phyloP scores from a whole-genome alignment of 257 asterid genomes.

The Nicotiana tomentosiformis region DNA sequence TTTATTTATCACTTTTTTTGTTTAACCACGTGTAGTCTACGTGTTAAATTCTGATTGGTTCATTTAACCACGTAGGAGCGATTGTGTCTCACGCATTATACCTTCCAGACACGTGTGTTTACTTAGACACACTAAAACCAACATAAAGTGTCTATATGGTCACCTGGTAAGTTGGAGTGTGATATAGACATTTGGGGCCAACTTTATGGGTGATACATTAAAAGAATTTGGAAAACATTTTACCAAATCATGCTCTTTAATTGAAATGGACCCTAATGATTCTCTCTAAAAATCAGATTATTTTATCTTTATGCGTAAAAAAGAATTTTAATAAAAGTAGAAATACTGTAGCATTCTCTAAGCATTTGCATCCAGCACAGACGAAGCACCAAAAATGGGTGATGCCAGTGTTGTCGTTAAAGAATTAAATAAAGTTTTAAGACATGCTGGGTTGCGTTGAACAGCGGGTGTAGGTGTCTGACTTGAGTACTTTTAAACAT shows the following conservation, averaged over 20 bases:
- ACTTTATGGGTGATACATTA: neutral
- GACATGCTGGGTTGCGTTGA: neutral
- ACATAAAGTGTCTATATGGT: too few species aligned
- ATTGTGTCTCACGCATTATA: too few species aligned
- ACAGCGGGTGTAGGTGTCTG: neutral
- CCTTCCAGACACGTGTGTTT: too few species aligned
- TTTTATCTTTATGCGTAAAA: neutral
- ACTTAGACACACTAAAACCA: too few species aligned
- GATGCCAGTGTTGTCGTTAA: neutral
- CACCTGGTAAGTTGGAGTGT: too few species aligned
- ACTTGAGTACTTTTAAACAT: neutral
- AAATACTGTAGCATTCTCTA: neutral
- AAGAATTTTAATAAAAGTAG: neutral
- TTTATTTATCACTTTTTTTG: too few species aligned
- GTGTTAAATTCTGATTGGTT: too few species aligned
- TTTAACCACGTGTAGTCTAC: too few species aligned
- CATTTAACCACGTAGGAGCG: too few species aligned
- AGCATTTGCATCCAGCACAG: neutral
- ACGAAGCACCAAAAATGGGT: neutral
- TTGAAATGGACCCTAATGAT: neutral
- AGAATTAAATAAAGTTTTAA: neutral
- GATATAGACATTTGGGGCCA: too few species aligned
- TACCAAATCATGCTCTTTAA: neutral
- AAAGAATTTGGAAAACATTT: neutral
- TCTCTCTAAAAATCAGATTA: neutral